Evolutionary conservation across 441 rosid species (phyloP), one percentile per base, ranked within the genome.

Genomic region (Populus tomentosa): DNA sequence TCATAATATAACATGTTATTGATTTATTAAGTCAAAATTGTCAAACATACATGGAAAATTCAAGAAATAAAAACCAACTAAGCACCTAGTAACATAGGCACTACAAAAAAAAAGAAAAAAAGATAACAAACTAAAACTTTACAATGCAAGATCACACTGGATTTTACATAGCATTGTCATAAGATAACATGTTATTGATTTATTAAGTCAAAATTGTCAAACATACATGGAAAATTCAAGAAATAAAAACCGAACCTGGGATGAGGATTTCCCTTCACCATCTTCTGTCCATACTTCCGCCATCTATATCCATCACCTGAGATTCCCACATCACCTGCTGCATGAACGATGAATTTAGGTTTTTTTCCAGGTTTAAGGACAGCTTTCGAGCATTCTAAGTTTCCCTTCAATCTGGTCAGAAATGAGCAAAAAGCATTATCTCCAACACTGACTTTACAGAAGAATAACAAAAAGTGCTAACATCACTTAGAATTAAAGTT

Each of bases 201-300:
- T 42, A 28, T 20, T 7, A 40, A 10, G 62, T 30, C 20, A 69
- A 78, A 72, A 69, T 26, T 50, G 63, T 33, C 72, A 61, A 7
- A 28, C 56, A 18, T 46, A 74, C 53, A 33, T 1, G 16, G 50
- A 64, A 16, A 74, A 21, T 65, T 63, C 32, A 63, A 80, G 77
- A 79, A 66, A 78, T 36, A 77, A 71, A n/a, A 67, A 77, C 67
- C 30, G 79, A 67, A 95, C 98, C 99, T 94, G 72, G 97, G 97
- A 76, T 89, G 87, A 71, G 89, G 81, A 85, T 92, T 95, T 79
- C 99, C 99, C 72, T 95, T 93, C 83, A 95, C 98, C 99, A 95
- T 90, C 82, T 95, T 95, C 87, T 95, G 98, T 77, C 99, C 98
- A 70, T 95, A 95, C 79, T 95, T 95, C 79, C 98, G 97, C 99